phyloP scores from a whole-genome alignment of 2,329 filamentous ascomycete species.

The Aspergillus phoenicis region DNA sequence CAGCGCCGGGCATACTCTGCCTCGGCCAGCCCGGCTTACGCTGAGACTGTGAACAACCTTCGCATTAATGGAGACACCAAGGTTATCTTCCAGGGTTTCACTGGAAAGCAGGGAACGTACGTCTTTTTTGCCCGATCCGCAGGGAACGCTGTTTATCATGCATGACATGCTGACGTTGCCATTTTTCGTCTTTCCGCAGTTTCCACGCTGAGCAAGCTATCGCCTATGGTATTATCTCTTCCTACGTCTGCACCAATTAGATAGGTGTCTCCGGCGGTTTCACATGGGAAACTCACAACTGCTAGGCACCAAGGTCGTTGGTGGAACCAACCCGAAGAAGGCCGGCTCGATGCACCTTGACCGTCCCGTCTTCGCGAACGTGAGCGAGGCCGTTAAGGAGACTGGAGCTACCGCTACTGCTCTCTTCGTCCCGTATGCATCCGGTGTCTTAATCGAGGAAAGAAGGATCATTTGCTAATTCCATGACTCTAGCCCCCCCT shows the following conservation, averaged over 20 bases:
- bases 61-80: slow-evolving; percentile 92
- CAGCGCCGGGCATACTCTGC: slow-evolving; percentile 75
- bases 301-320: slow-evolving; percentile 91
- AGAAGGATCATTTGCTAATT: slow-evolving; percentile 22
- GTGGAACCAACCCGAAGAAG: slow-evolving; percentile 99
- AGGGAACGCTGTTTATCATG: background rate
- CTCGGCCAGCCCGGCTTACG: slow-evolving; percentile 59
- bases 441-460: background rate
- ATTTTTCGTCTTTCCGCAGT: slow-evolving; percentile 51
- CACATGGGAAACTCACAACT: slow-evolving; percentile 29
- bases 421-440: slow-evolving; percentile 86
- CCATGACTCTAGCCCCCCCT: slow-evolving; percentile 66
- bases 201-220: slow-evolving; percentile 98
- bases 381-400: slow-evolving; percentile 83
- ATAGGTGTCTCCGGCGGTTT: background rate
- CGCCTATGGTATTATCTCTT: slow-evolving; percentile 75
- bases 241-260: slow-evolving; percentile 13
- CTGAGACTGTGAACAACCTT: slow-evolving; percentile 78
- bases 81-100: slow-evolving; percentile 96
- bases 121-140: slow-evolving; percentile 41
- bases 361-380: slow-evolving; percentile 89
- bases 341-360: slow-evolving; percentile 86
- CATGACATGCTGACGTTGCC: slow-evolving; percentile 35
- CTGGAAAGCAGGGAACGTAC: slow-evolving; percentile 92
- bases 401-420: slow-evolving; percentile 89